Percentiles rank a stretch among this genome's conserved stretches.
Evolutionary conservation across 352 stramenopile genomes (phyloP).

Genomic region (Phytophthora boehmeriae): DNA sequence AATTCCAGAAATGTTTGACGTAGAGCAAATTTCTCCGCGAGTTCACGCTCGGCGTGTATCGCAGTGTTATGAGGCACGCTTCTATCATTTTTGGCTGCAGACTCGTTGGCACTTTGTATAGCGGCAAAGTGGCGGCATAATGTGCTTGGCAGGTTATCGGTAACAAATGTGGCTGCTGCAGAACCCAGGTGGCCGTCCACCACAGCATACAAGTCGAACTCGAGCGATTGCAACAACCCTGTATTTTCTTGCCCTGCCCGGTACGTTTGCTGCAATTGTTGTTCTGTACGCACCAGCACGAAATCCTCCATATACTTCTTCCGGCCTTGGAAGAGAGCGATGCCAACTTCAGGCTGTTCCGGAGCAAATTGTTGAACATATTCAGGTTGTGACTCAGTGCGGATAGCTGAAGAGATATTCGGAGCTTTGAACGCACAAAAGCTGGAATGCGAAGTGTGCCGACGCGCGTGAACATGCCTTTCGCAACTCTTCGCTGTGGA

Average conservation of each 20-base stretch:
- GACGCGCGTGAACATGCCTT: slow-evolving; percentile 57
- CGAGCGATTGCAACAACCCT: slow-evolving; percentile 12
- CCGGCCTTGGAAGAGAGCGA: slow-evolving; percentile 89
- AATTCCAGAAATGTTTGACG: slow-evolving; percentile 79
- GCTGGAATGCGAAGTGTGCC: slow-evolving; percentile 41
- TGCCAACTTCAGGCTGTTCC: slow-evolving; percentile 34
- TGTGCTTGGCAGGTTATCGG: slow-evolving; percentile 41
- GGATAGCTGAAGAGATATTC: slow-evolving; percentile 26
- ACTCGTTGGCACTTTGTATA: slow-evolving; percentile 16
- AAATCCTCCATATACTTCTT: slow-evolving; percentile 94
- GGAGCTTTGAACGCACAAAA: slow-evolving; percentile 68
- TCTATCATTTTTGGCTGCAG: neutral
- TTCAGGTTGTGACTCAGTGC: slow-evolving; percentile 20
- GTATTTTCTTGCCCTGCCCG: neutral
- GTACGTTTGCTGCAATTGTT: slow-evolving; percentile 24
- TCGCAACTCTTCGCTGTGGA: slow-evolving; percentile 66
- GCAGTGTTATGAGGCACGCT: neutral
- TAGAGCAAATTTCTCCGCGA: slow-evolving; percentile 61
- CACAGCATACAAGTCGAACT: slow-evolving; percentile 93
- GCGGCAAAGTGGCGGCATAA: slow-evolving; percentile 41
- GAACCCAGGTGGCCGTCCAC: slow-evolving; percentile 95
- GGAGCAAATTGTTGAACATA: slow-evolving; percentile 9
- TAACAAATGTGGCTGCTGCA: slow-evolving; percentile 85
- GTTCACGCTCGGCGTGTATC: slow-evolving; percentile 30
- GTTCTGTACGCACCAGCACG: slow-evolving; percentile 43